Base-by-base conservation (phyloP, 202 grass and related monocot species). In the Setaria italica region DNA sequence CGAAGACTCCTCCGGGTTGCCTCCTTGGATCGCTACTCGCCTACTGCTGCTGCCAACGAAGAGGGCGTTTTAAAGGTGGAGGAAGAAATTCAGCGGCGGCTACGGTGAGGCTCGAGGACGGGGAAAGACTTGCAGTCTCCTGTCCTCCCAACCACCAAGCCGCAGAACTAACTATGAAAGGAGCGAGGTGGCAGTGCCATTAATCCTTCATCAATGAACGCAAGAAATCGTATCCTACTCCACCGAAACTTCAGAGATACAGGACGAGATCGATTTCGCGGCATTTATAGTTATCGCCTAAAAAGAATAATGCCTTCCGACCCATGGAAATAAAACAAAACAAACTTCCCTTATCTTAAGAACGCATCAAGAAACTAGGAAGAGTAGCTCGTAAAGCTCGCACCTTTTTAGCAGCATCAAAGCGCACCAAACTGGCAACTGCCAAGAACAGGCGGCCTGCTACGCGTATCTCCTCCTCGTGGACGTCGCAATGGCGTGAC, bases 151-250 rank as follows among this genome's bases (percentile, higher is more conserved):
- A 72, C 82, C 16, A 76, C 82, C 77, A 11, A 67, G 69, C 67
- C 10, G 54, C 50, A 30, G 33, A 58, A 67, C 58, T 32, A 66
- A 49, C n/a, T 29, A 35, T 13, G 13, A 42, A 64, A 9, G 49
- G 0, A 51, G 33, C 5, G 34, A 80, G 16, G 62, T 64, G 11
- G 81, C 76, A 20, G 51, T 19, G 66, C 5, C 51, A 80, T 80
- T 76, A 68, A 86, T 78, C 79, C 73, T 68, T 32, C 32, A 77
- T 70, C 76, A 76, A 84, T 80, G 68, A 85, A 76, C 68, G 30
- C 75, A 49, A 33, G 49, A 60, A 34, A 87, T 3, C 21, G 9
- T 7, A 48, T 25, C 51, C 17, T 51, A 1, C 9, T 12, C 8
- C 53, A 19, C 13, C 74, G 13, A 12, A 43, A 73, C n/a, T 43